These are phyloP conservation scores for Otatea glauca DNA, from an alignment of 176 grass and related monocot genomes.

Conservation along the genomic window DNA sequence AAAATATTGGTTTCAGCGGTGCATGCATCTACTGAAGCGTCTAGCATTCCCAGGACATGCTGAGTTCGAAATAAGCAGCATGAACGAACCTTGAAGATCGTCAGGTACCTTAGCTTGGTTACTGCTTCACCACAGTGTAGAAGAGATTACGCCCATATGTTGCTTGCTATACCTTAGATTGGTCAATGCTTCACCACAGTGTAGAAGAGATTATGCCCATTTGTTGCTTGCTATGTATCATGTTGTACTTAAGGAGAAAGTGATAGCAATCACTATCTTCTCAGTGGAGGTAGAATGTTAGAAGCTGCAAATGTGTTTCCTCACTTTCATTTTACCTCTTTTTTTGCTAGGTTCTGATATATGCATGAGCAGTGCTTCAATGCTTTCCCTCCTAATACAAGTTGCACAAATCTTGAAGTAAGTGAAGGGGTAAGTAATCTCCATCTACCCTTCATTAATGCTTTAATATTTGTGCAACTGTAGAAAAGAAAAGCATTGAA, in stretches of 20 bases:
- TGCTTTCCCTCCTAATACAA: too few species aligned
- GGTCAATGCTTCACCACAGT: too few species aligned
- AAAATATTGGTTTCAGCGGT: not conserved
- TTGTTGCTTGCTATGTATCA: not conserved
- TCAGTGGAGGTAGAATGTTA: not conserved
- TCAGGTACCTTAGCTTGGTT: not conserved
- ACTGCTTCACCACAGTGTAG: not conserved
- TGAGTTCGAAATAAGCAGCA: not conserved
- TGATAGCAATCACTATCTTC: not conserved
- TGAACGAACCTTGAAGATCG: not conserved
- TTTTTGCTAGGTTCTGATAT: too few species aligned
- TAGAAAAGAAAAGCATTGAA: too few species aligned
- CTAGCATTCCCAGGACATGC: not conserved
- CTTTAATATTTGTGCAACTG: too few species aligned
- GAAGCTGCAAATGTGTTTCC: slow-evolving; percentile 6
- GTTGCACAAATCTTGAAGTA: too few species aligned
- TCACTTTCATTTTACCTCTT: not conserved
- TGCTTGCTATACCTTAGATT: too few species aligned
- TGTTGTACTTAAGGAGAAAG: not conserved
- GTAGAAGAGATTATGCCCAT: not conserved
- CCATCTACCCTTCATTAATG: too few species aligned
- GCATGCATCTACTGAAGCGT: not conserved
- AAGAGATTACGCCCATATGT: not conserved
- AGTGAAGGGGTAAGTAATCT: too few species aligned
- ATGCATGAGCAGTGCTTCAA: too few species aligned